Percentiles rank a stretch among this genome's conserved stretches.
Evolutionary conservation across 208 protist genomes (phyloP).

Genomic region (Wallacemonas sp.): DNA sequence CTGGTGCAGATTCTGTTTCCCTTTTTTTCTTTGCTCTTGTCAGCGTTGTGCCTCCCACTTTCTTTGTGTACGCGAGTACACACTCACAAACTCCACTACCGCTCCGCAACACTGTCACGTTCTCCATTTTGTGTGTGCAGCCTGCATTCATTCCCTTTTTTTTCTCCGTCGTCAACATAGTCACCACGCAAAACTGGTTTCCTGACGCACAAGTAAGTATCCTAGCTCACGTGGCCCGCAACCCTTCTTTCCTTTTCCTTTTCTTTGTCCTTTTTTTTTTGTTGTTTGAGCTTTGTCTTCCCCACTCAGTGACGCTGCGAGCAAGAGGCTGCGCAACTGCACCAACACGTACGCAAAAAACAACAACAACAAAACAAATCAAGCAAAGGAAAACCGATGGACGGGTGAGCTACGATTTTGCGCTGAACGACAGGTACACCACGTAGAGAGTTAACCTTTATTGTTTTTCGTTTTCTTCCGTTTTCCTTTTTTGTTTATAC

Average conservation of each 20-base stretch:
- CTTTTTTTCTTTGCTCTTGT: neutral
- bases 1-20: neutral
- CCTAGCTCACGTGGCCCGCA: too few species aligned
- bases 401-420: neutral
- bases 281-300: neutral
- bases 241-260: too few species aligned
- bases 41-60: neutral
- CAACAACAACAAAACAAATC: slow-evolving; percentile 7
- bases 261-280: too few species aligned
- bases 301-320: neutral
- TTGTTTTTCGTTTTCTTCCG: slow-evolving; percentile 13
- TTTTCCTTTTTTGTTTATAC: slow-evolving; percentile 6
- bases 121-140: too few species aligned
- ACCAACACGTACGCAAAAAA: neutral
- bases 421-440: neutral
- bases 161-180: too few species aligned
- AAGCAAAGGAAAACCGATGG: neutral
- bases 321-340: neutral
- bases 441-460: neutral
- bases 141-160: too few species aligned
- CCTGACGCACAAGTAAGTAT: too few species aligned
- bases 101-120: too few species aligned
- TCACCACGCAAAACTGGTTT: too few species aligned
- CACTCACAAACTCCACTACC: neutral
- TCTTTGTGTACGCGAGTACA: neutral